Conservation (phyloP, 805 yeast genomes). For the Cyberlindnera americana region DNA sequence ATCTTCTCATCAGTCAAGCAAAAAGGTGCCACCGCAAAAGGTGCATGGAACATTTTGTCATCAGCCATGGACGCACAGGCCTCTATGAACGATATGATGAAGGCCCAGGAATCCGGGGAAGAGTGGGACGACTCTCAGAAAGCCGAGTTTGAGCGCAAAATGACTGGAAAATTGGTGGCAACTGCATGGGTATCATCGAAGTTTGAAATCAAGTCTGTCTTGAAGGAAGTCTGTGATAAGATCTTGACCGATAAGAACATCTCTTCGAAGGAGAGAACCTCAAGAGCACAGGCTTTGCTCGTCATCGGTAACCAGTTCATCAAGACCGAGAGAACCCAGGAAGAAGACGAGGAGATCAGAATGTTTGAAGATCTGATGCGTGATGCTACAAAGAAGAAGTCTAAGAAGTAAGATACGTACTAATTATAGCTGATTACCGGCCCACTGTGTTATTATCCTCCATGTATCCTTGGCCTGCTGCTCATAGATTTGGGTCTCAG, state of each 20-base stretch:
- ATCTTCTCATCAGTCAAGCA: conserved; percentile 78
- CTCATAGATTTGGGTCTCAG: not conserved
- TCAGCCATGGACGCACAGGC: conserved; percentile 87
- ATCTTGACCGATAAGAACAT: conserved; percentile 68
- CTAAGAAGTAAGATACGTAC: conserved; percentile 6
- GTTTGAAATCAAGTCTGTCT: conserved; percentile 76
- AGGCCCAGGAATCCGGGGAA: conserved; percentile 58
- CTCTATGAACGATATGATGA: conserved; percentile 68
- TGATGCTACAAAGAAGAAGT: conserved; percentile 50
- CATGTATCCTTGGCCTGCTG: conserved; percentile 1
- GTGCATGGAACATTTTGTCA: conserved; percentile 76
- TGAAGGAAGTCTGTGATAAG: conserved; percentile 77
- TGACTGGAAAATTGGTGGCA: conserved; percentile 86
- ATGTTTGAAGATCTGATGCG: conserved; percentile 91
- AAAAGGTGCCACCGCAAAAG: conserved; percentile 78
- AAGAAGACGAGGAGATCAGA: conserved; percentile 89
- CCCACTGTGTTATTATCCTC: conserved; percentile 1
- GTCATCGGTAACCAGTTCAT: conserved; percentile 69
- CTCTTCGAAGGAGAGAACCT: conserved; percentile 55
- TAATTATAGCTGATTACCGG: not conserved
- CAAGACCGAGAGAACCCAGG: conserved; percentile 66
- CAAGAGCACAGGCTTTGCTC: conserved; percentile 76
- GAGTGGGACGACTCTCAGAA: conserved; percentile 53
- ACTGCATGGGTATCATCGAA: conserved; percentile 96
- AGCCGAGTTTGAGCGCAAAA: conserved; percentile 74